Percentiles rank a stretch among this genome's conserved stretches.
phyloP scores from a whole-genome alignment of 2,329 filamentous ascomycete genomes.

The Pseudocercospora vitis region DNA sequence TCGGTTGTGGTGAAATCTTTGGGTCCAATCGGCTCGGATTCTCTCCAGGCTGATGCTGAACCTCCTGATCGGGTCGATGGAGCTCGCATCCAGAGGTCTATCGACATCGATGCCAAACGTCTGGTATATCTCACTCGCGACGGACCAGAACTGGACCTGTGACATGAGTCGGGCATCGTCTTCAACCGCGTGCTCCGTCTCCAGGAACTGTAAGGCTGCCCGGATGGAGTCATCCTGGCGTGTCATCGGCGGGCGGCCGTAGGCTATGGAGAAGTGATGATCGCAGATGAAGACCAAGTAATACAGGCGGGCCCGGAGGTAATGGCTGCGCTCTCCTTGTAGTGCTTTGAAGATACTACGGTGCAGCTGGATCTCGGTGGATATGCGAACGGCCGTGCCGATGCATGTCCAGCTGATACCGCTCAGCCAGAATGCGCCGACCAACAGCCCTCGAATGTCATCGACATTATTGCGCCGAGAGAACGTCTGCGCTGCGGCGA shows the following conservation, averaged over 20 bases:
- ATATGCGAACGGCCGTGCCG: slow-evolving; percentile 40
- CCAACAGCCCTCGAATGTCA: slow-evolving; percentile 38
- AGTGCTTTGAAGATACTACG: slow-evolving; percentile 41
- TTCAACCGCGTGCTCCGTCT: slow-evolving; percentile 36
- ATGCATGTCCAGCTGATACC: slow-evolving; percentile 37
- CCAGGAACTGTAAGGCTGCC: slow-evolving; percentile 35
- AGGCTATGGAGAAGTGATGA: slow-evolving; percentile 42
- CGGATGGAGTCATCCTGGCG: slow-evolving; percentile 37
- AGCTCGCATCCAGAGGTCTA: slow-evolving; percentile 29
- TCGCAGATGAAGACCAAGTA: slow-evolving; percentile 45
- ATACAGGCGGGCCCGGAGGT: slow-evolving; percentile 42
- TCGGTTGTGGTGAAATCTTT: slow-evolving; percentile 28
- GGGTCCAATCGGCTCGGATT: slow-evolving; percentile 33
- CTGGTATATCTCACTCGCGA: slow-evolving; percentile 32
- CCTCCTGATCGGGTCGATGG: slow-evolving; percentile 37
- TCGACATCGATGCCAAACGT: slow-evolving; percentile 36
- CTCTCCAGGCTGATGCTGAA: slow-evolving; percentile 31
- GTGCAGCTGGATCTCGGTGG: slow-evolving; percentile 43
- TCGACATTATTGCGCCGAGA: slow-evolving; percentile 32
- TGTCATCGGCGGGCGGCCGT: slow-evolving; percentile 42
- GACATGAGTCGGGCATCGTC: slow-evolving; percentile 32
- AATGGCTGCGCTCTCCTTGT: slow-evolving; percentile 35
- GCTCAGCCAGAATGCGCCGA: slow-evolving; percentile 44
- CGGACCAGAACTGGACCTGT: slow-evolving; percentile 33
- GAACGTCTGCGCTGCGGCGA: slow-evolving; percentile 34